phyloP scores from a whole-genome alignment of 2,329 filamentous ascomycete genomes.

The Ophioceras dolichostomum region DNA sequence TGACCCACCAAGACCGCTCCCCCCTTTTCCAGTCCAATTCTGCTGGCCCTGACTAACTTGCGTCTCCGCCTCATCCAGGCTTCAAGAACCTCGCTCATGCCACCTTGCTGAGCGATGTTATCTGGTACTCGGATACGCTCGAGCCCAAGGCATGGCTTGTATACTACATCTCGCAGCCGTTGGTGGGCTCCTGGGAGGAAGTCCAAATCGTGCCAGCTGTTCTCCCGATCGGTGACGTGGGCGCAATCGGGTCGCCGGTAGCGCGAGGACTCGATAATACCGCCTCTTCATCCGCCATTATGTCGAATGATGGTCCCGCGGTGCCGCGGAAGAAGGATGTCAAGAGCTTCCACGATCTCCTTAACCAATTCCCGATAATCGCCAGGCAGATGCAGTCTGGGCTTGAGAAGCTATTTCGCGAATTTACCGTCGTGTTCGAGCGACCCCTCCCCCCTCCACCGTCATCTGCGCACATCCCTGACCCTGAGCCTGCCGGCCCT shows the following conservation, averaged over 20 bases:
- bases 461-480: slow-evolving; percentile 44
- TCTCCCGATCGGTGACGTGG: slow-evolving; percentile 26
- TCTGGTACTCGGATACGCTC: slow-evolving; percentile 82
- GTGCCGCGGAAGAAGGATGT: slow-evolving; percentile 75
- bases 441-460: slow-evolving; percentile 70
- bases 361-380: slow-evolving; percentile 90
- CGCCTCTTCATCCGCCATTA: too few species aligned
- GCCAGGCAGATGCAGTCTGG: slow-evolving; percentile 92
- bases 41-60: too few species aligned
- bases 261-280: too few species aligned
- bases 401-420: slow-evolving; percentile 76
- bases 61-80: slow-evolving; percentile 50
- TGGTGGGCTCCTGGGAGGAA: slow-evolving; percentile 75
- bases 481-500: slow-evolving; percentile 44
- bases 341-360: slow-evolving; percentile 76
- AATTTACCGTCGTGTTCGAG: slow-evolving; percentile 78
- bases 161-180: slow-evolving; percentile 85
- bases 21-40: not conserved
- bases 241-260: slow-evolving; percentile 7
- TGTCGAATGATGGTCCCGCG: slow-evolving; percentile 30
- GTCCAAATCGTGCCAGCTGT: slow-evolving; percentile 57
- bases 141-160: slow-evolving; percentile 91
- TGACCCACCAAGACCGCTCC: not conserved
- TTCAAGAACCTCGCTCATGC: slow-evolving; percentile 89
- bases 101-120: slow-evolving; percentile 67